A percentile compares a stretch with the other conserved stretches of the same genome.
phyloP scores from a whole-genome alignment of 1,284 basidiomycete species.

The Cryptococcus floricola region DNA sequence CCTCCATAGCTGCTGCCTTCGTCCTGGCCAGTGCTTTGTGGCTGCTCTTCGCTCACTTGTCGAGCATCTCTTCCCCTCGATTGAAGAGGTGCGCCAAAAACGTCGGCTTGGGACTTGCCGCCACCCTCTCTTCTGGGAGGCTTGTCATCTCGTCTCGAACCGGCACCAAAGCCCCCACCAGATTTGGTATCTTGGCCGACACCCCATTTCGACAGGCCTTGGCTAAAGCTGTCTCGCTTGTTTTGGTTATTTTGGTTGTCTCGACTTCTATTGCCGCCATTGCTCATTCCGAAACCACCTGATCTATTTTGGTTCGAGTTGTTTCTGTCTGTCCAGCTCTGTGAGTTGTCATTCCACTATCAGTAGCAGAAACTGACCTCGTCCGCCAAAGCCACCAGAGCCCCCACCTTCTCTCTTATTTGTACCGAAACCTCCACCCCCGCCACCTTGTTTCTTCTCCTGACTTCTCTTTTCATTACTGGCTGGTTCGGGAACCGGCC shows the following conservation, averaged over 20 bases:
- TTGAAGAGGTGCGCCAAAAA: background rate
- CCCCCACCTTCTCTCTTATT: background rate
- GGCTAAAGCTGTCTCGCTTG: background rate
- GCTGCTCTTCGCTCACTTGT: background rate
- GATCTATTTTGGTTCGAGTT: background rate
- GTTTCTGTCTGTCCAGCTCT: too few relatives aligned
- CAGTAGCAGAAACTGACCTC: too few relatives aligned
- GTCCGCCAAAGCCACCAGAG: background rate
- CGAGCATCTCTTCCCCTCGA: background rate
- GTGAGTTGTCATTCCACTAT: too few relatives aligned
- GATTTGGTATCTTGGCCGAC: constrained; percentile 2
- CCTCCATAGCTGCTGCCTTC: background rate
- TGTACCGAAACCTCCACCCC: background rate
- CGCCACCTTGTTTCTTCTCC: background rate
- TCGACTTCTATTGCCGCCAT: background rate
- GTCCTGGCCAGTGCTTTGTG: background rate
- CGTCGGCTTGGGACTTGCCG: background rate
- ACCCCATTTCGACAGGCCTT: constrained; percentile 13
- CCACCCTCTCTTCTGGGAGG: background rate
- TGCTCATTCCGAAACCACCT: background rate
- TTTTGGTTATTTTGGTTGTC: background rate
- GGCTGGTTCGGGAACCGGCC: background rate
- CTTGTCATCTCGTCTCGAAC: constrained; percentile 6
- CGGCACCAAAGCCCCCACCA: constrained; percentile 8
- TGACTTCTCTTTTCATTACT: background rate